phyloP scores from a whole-genome alignment of 225 moss, liverwort and hornwort species.

The Asterella californica region DNA sequence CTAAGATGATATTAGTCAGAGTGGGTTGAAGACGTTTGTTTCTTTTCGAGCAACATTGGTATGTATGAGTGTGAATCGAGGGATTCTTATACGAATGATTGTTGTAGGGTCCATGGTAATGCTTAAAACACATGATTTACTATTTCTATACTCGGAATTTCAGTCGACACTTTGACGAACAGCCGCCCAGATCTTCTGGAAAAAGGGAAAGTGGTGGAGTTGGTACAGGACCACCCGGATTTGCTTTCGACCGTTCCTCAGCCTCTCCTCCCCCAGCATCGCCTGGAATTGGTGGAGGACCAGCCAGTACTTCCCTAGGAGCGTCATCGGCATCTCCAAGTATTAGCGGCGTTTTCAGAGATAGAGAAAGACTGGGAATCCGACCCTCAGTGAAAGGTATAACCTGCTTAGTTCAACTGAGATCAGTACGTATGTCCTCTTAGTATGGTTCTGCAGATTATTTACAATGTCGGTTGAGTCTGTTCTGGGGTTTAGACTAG shows the following conservation, averaged over 20 bases:
- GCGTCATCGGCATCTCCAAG: conserved; percentile 17
- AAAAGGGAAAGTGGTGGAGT: conserved; percentile 35
- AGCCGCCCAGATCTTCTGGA: conserved; percentile 19
- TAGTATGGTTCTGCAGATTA: background rate
- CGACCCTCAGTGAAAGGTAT: conserved; percentile 34
- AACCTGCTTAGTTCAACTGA: background rate
- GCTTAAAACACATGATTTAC: background rate
- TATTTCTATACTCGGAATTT: background rate
- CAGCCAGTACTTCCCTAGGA: conserved; percentile 23
- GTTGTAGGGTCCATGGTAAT: background rate
- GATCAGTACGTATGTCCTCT: background rate
- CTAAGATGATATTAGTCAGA: background rate
- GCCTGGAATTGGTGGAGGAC: conserved; percentile 14
- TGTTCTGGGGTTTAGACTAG: too few species aligned
- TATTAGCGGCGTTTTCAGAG: conserved; percentile 32
- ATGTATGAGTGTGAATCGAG: too few species aligned
- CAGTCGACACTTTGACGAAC: conserved; percentile 21
- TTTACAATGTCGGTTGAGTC: too few species aligned
- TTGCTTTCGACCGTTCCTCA: conserved; percentile 37
- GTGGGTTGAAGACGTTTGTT: background rate
- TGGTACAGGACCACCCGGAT: conserved; percentile 40
- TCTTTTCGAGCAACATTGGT: background rate
- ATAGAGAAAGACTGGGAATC: conserved; percentile 28
- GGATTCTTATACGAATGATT: too few species aligned
- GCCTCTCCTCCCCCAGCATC: conserved; percentile 19